Percentiles rank a stretch among this genome's conserved stretches.
Evolutionary conservation across 2,329 filamentous ascomycete species (phyloP).

Genomic region (Fusarium poae): DNA sequence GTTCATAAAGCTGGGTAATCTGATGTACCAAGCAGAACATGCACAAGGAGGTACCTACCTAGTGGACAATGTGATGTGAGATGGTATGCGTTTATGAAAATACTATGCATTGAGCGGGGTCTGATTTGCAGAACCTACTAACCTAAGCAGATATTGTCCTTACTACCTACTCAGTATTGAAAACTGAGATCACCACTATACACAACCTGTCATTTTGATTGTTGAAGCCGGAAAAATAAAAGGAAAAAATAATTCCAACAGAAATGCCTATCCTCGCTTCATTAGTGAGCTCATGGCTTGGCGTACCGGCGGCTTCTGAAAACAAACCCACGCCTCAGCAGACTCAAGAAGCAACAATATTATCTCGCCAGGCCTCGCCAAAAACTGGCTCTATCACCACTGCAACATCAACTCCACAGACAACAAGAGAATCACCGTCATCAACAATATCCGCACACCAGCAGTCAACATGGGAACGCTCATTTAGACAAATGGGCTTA

Average conservation of each 20-base stretch:
- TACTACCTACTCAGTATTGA: neutral
- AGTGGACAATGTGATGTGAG: neutral
- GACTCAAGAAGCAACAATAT: slow-evolving; percentile 20
- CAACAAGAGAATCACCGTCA: neutral
- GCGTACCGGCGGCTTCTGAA: slow-evolving; percentile 32
- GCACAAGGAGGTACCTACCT: too few relatives aligned
- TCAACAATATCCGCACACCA: neutral
- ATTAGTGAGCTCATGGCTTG: slow-evolving; percentile 38
- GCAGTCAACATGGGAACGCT: slow-evolving; percentile 57
- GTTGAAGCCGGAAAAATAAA: neutral
- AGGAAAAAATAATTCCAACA: neutral
- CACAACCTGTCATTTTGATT: neutral
- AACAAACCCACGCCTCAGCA: slow-evolving; percentile 13
- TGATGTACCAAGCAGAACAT: neutral
- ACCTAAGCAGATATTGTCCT: slow-evolving; percentile 1
- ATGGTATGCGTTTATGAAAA: slow-evolving; percentile 6
- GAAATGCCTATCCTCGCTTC: slow-evolving; percentile 21
- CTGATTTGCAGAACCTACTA: neutral
- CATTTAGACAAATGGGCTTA: slow-evolving; percentile 72
- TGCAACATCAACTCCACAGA: slow-evolving; percentile 4
- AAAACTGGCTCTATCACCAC: slow-evolving; percentile 13
- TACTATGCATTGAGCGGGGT: slow-evolving; percentile 33
- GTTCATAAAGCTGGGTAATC: neutral
- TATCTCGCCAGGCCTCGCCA: slow-evolving; percentile 35
- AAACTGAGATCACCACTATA: slow-evolving; percentile 2